Conservation (phyloP, 2,329 filamentous ascomycete genomes). For the Aspergillus jensenii region DNA sequence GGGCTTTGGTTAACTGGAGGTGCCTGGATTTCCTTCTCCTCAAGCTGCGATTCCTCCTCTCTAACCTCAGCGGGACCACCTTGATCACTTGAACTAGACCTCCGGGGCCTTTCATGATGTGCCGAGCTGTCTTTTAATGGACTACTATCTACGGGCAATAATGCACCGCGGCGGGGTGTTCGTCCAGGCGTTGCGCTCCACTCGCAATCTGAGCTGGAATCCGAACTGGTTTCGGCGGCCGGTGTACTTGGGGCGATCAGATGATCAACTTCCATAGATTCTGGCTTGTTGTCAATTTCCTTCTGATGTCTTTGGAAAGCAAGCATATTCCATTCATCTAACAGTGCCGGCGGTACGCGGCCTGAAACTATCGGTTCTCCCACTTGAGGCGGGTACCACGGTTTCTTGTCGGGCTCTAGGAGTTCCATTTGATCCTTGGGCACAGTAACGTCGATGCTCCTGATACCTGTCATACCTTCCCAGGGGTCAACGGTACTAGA, state of each 20-base stretch:
- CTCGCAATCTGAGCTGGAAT: slow-evolving; percentile 17
- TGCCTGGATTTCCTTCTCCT: neutral
- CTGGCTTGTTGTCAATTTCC: neutral
- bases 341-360: slow-evolving; percentile 36
- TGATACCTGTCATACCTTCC: slow-evolving; percentile 39
- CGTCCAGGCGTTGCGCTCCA: slow-evolving; percentile 20
- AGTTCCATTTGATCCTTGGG: slow-evolving; percentile 51
- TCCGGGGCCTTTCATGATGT: neutral
- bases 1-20: neutral
- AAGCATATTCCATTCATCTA: slow-evolving; percentile 38
- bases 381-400: slow-evolving; percentile 37
- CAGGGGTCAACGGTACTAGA: slow-evolving; percentile 22
- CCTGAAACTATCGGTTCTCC: slow-evolving; percentile 27
- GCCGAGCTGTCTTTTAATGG: slow-evolving; percentile 14
- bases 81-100: neutral
- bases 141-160: slow-evolving; percentile 32
- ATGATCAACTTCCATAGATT: neutral
- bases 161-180: slow-evolving; percentile 7
- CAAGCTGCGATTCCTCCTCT: neutral
- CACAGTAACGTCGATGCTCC: slow-evolving; percentile 45
- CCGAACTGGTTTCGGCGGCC: slow-evolving; percentile 16
- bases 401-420: slow-evolving; percentile 41
- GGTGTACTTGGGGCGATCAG: slow-evolving; percentile 8
- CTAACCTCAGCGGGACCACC: neutral
- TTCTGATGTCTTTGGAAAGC: slow-evolving; percentile 13